phyloP scores from a whole-genome alignment of 1,284 basidiomycete species.

The Lignosus rhinocerotis region DNA sequence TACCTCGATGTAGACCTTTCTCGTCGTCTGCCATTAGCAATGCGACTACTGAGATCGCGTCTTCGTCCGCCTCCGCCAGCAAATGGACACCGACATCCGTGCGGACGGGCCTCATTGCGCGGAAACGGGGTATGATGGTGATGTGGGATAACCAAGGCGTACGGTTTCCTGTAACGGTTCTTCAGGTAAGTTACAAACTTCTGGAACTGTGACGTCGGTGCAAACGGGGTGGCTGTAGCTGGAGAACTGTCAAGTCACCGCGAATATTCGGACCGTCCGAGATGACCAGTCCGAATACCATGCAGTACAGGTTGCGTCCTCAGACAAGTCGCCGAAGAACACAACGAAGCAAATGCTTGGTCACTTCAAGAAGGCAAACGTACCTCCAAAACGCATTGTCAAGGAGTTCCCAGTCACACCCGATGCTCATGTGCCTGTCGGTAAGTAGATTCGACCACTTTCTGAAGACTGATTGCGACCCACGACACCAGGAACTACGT shows the following conservation, averaged over 20 bases:
- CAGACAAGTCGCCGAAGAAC: slow-evolving; percentile 66
- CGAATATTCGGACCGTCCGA: slow-evolving; percentile 66
- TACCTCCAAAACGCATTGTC: slow-evolving; percentile 85
- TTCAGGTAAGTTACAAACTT: slow-evolving; percentile 68
- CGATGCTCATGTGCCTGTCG: slow-evolving; percentile 89
- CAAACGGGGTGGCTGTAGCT: slow-evolving; percentile 45
- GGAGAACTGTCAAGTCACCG: slow-evolving; percentile 85
- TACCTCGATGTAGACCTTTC: slow-evolving; percentile 39
- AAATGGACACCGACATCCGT: slow-evolving; percentile 89
- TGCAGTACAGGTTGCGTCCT: slow-evolving; percentile 84
- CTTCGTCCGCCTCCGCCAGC: slow-evolving; percentile 28
- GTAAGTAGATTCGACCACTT: slow-evolving; percentile 43
- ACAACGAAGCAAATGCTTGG: slow-evolving; percentile 79
- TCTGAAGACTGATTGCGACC: not conserved
- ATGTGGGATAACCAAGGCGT: slow-evolving; percentile 92
- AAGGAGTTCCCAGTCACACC: slow-evolving; percentile 89
- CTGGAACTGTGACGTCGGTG: not conserved
- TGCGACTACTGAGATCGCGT: slow-evolving; percentile 36
- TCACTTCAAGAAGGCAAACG: slow-evolving; percentile 83
- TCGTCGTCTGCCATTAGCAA: slow-evolving; percentile 39
- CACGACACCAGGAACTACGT: slow-evolving; percentile 65
- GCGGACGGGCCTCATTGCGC: slow-evolving; percentile 92
- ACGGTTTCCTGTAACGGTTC: slow-evolving; percentile 88
- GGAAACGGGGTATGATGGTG: slow-evolving; percentile 95
- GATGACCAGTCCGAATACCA: slow-evolving; percentile 74